These are phyloP conservation scores for Loxodes magnus DNA, from an alignment of 73 alveolate genomes.

Conservation along the genomic window DNA sequence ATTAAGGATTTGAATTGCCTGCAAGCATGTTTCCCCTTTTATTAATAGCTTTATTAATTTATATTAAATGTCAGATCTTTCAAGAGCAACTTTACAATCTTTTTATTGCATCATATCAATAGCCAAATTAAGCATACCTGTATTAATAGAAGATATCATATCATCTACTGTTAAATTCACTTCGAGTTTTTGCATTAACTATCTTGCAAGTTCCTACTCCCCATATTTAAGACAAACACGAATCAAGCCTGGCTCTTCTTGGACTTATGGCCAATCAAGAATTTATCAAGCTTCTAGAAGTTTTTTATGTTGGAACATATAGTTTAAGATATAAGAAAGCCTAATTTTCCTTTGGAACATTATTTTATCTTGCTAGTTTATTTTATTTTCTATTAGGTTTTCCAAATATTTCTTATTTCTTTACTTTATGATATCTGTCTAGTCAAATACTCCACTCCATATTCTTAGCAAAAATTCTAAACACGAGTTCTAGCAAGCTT, in stretches of 20 bases:
- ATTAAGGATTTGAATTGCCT: conserved; percentile 4
- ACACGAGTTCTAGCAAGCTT: background rate
- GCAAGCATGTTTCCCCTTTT: background rate
- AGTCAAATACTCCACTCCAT: conserved; percentile 5
- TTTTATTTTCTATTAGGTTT: too few species aligned
- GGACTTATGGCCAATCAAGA: conserved; percentile 9
- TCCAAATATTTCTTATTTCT: background rate
- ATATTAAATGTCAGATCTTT: background rate
- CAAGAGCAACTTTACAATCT: background rate
- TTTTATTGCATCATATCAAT: conserved; percentile 1
- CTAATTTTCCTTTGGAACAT: background rate
- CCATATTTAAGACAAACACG: background rate
- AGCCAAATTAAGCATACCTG: background rate
- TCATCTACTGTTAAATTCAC: background rate
- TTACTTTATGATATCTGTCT: background rate
- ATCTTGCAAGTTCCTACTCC: background rate
- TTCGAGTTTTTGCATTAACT: background rate
- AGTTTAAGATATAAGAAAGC: background rate
- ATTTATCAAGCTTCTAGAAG: conserved; percentile 1
- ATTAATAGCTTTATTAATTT: background rate
- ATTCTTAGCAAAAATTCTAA: background rate
- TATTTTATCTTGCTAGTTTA: background rate
- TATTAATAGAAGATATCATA: background rate
- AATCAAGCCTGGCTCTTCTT: conserved; percentile 2
- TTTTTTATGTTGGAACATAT: background rate